These are phyloP conservation scores for Gossypium gossypioides DNA, from an alignment of 441 rosid genomes.

Conservation along the genomic window DNA sequence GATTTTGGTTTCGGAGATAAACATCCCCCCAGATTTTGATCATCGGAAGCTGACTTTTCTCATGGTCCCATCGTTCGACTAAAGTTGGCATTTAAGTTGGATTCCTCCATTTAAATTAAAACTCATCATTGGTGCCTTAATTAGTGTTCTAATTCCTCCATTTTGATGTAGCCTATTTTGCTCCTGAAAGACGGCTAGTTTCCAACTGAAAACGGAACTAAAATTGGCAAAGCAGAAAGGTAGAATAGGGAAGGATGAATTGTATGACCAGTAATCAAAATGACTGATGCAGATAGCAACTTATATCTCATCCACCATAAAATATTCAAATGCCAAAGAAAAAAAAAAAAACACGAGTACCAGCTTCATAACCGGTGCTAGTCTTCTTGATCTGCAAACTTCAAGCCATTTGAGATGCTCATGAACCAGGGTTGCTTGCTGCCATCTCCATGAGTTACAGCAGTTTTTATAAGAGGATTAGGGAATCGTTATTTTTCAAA, in stretches of 20 bases:
- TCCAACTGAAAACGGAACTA: no score
- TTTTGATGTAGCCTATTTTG: no score
- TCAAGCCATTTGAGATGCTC: neutral
- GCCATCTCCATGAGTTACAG: neutral
- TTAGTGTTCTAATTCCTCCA: slow-evolving; percentile 64
- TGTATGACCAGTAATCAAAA: neutral
- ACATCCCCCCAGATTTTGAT: no score
- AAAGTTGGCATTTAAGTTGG: neutral
- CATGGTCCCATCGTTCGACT: no score
- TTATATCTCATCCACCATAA: neutral
- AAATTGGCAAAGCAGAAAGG: neutral
- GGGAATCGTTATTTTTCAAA: neutral
- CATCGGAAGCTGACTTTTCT: no score
- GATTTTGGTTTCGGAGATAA: neutral
- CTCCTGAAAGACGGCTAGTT: no score
- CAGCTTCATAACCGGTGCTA: neutral
- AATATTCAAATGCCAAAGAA: neutral
- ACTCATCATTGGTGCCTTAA: neutral
- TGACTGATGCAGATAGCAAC: neutral
- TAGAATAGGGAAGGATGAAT: neutral
- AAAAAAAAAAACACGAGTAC: neutral
- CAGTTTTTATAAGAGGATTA: neutral
- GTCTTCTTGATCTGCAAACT: neutral
- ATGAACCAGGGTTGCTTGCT: neutral
- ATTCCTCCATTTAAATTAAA: neutral